Base-by-base conservation (phyloP, 2,329 filamentous ascomycete species). In the Akanthomyces lecanii region DNA sequence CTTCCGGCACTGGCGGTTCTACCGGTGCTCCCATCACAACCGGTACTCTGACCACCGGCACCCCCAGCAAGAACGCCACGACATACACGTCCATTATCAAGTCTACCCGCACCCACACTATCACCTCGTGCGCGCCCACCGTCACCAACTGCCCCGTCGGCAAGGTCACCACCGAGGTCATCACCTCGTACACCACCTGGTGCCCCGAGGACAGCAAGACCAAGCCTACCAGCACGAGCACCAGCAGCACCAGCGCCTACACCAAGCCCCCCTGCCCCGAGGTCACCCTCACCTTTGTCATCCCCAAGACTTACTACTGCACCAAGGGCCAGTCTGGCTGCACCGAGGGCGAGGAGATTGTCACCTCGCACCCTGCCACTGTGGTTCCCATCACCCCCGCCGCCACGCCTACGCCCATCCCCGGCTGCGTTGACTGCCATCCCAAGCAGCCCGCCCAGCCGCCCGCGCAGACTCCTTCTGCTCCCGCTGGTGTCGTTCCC, bases 71-170 rank as follows among this genome's bases (percentile, higher is more conserved):
- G 25, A 64, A 44, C 52, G 52, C 30, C 64, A 62, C 63, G 30
- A 65, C 65, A 30, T 48, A 63, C 47, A 65, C 61, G 23, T 61
- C 64, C 61, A 76, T 75, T n/a, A 71, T 79, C 59, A 78, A 72
- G 69, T 74, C 73, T 57, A 79, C 75, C 21, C 67, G 67, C 16
- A 69, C 84, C 66, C 77, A 82, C 66, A 87, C 82, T 70, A 75
- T 85, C 75, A 85, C 81, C 69, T 80, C 79, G 42, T 86, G 83
- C 72, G 78, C 76, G 59, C 75, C 81, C 48, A 76, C 74, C 62
- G 78, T 82, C 65, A 77, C 78, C 67, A 72, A 83, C 81, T 86
- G 84, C 70, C 71, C 71, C 11, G 70, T 72, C 61, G 72, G 74
- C 40, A 65, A 71, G 21, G 67, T 73, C 61, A 73, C 70, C 38